Conservation (phyloP, 2,329 filamentous ascomycete genomes). For the Epichloe festucae region DNA sequence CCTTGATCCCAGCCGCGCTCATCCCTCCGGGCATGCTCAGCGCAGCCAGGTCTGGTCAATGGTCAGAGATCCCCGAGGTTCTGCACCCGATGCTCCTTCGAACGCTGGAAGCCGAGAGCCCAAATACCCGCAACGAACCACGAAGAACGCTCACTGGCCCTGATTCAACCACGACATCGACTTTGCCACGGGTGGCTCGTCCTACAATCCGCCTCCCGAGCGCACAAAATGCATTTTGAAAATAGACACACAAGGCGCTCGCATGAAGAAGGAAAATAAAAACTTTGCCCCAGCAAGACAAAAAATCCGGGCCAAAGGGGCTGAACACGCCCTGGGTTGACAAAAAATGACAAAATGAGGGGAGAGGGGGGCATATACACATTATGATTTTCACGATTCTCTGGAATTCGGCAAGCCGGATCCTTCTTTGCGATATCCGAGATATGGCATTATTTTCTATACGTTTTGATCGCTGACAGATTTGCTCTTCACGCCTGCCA, state of each 20-base stretch:
- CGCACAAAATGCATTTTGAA: slow-evolving; percentile 5
- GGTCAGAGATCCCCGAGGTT: slow-evolving; percentile 44
- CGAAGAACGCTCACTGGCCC: slow-evolving; percentile 1
- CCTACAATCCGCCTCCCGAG: slow-evolving; percentile 6
- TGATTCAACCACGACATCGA: neutral
- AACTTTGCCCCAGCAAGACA: neutral
- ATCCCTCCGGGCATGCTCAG: slow-evolving; percentile 40
- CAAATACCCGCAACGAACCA: slow-evolving; percentile 1
- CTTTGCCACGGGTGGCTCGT: neutral
- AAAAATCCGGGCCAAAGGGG: no score
- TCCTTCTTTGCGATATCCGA: neutral
- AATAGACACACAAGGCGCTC: neutral
- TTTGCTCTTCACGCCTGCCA: neutral
- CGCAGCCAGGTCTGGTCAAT: slow-evolving; percentile 42
- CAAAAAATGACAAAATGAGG: no score
- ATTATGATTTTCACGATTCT: slow-evolving; percentile 1
- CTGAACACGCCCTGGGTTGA: no score
- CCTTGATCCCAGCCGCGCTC: slow-evolving; percentile 21
- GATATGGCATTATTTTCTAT: neutral
- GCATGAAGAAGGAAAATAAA: no score
- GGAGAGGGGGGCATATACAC: neutral
- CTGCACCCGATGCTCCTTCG: slow-evolving; percentile 39
- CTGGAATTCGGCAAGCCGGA: neutral
- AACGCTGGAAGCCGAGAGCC: slow-evolving; percentile 27
- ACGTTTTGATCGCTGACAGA: neutral